Conservation (phyloP, 257 asterid species). For the Solanum sitiens region DNA sequence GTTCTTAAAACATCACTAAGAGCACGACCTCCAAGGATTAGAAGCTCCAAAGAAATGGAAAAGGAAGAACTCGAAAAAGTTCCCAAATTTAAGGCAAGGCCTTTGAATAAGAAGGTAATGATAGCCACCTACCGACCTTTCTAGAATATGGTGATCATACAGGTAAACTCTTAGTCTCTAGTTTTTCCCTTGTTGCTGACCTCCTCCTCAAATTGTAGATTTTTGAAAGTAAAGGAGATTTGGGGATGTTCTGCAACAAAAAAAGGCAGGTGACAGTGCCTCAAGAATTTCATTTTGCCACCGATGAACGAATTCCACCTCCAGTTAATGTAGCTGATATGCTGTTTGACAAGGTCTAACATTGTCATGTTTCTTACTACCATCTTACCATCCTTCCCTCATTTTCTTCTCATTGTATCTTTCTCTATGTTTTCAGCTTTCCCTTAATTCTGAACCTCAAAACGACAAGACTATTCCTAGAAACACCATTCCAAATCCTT, state of each 20-base stretch:
- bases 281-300: constrained; percentile 75
- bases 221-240: constrained; percentile 82
- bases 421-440: constrained; percentile 42
- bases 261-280: constrained; percentile 80
- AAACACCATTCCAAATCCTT: constrained; percentile 63
- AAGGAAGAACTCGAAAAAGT: constrained; percentile 63
- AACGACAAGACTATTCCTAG: constrained; percentile 53
- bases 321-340: constrained; percentile 57
- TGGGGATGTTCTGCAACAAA: constrained; percentile 68
- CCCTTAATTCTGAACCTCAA: constrained; percentile 59
- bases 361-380: not conserved
- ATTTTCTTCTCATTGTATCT: not conserved
- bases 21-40: constrained; percentile 72
- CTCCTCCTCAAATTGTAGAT: constrained; percentile 31
- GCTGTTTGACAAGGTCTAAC: constrained; percentile 61
- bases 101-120: constrained; percentile 79
- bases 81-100: constrained; percentile 87
- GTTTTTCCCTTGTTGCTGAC: not conserved
- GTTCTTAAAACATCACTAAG: constrained; percentile 69
- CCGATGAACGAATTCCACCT: constrained; percentile 76
- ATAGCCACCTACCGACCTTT: not conserved
- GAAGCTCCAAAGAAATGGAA: constrained; percentile 60
- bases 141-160: not conserved
- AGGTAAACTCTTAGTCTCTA: not conserved
- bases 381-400: not conserved